Evolutionary conservation across 2,329 filamentous ascomycete genomes (phyloP).

Genomic region (Curvularia verruculosa): DNA sequence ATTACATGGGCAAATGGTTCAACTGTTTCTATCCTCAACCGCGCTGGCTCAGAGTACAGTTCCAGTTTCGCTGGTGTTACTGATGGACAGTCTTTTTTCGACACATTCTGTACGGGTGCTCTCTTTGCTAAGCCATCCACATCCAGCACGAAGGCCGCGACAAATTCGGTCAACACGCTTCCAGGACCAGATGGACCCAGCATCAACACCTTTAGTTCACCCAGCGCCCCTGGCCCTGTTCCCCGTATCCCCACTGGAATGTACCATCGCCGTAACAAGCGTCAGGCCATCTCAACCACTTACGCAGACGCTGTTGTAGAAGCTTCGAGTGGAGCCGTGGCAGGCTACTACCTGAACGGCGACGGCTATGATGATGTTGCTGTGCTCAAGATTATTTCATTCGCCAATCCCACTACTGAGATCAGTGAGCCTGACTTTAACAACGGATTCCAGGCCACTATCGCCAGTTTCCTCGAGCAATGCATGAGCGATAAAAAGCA

Average conservation of each 20-base stretch:
- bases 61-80: constrained; percentile 34
- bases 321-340: constrained; percentile 34
- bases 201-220: constrained; percentile 6
- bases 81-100: constrained; percentile 48
- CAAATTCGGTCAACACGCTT: neutral
- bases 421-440: constrained; percentile 20
- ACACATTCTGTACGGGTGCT: constrained; percentile 38
- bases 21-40: constrained; percentile 20
- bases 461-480: constrained; percentile 52
- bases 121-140: constrained; percentile 1
- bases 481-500: constrained; percentile 56
- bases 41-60: constrained; percentile 23
- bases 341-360: constrained; percentile 53
- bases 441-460: constrained; percentile 40
- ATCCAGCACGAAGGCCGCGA: constrained; percentile 11
- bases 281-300: constrained; percentile 14
- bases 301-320: constrained; percentile 25
- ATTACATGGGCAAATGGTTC: constrained; percentile 44
- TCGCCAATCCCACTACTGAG: constrained; percentile 29
- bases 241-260: constrained; percentile 33
- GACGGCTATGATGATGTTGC: constrained; percentile 46
- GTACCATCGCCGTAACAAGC: constrained; percentile 27
- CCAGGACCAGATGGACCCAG: neutral
- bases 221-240: constrained; percentile 16
- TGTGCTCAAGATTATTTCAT: constrained; percentile 53